phyloP scores from a whole-genome alignment of 768 basidiomycete species.

The Neoboletus magnificus region DNA sequence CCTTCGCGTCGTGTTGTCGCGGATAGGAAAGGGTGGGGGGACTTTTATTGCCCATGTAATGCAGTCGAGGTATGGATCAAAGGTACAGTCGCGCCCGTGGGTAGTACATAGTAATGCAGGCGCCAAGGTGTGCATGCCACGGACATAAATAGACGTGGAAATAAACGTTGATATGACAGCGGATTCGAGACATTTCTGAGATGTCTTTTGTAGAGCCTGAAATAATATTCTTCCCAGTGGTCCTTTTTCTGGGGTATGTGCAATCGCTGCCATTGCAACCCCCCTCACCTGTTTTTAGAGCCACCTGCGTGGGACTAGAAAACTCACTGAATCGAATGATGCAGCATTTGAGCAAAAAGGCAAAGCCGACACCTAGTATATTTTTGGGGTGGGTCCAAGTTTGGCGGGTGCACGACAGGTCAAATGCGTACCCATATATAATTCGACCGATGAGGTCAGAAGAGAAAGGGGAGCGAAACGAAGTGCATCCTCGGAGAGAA shows the following conservation, averaged over 20 bases:
- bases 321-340: not conserved
- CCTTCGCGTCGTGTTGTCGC: conserved; percentile 41
- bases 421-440: not conserved
- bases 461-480: too few relatives aligned
- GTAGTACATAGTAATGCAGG: not conserved
- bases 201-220: not conserved
- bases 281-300: not conserved
- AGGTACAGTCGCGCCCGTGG: not conserved
- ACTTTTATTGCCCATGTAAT: conserved; percentile 56
- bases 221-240: not conserved
- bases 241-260: too few relatives aligned
- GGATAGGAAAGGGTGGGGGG: conserved; percentile 59
- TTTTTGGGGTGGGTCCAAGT: too few relatives aligned
- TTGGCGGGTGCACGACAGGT: not conserved
- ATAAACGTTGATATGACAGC: not conserved
- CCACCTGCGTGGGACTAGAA: too few relatives aligned
- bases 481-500: too few relatives aligned
- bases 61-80: conserved; percentile 60
- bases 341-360: not conserved
- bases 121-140: not conserved
- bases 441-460: not conserved
- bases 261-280: not conserved
- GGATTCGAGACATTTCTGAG: not conserved
- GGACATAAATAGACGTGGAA: not conserved
- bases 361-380: not conserved